Evolutionary conservation across 352 stramenopile species (phyloP).

Genomic region (Blastocystis sp.): DNA sequence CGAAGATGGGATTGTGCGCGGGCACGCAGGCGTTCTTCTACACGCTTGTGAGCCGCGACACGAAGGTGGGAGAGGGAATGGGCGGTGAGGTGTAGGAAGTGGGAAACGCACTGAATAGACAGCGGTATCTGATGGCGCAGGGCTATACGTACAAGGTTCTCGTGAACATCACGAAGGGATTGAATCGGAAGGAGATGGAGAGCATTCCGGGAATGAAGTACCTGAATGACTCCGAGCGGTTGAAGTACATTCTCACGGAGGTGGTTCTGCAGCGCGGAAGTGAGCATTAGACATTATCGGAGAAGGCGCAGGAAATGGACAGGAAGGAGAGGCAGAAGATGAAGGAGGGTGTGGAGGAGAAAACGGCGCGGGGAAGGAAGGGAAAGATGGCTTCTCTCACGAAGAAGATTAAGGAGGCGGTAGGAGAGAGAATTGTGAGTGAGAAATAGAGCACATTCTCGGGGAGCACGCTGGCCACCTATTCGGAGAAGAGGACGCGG

Average conservation of each 20-base stretch:
- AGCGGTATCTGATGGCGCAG: slow-evolving; percentile 99
- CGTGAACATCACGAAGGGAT: slow-evolving; percentile 70
- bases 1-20: slow-evolving; percentile 89
- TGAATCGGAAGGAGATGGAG: slow-evolving; percentile 43
- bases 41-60: slow-evolving; percentile 96
- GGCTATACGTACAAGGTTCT: slow-evolving; percentile 99
- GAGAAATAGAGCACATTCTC: slow-evolving; percentile 5
- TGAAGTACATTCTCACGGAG: background rate
- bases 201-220: slow-evolving; percentile 6
- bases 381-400: background rate
- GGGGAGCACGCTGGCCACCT: slow-evolving; percentile 5
- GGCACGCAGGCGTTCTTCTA: slow-evolving; percentile 99
- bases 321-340: slow-evolving; percentile 36
- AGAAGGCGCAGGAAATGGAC: slow-evolving; percentile 28
- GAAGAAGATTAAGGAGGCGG: slow-evolving; percentile 15
- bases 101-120: slow-evolving; percentile 97
- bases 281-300: background rate
- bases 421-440: background rate
- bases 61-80: slow-evolving; percentile 74
- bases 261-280: background rate
- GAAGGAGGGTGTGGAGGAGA: slow-evolving; percentile 19
- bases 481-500: slow-evolving; percentile 20
- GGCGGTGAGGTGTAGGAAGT: slow-evolving; percentile 80
- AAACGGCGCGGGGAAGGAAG: background rate
- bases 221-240: background rate